phyloP scores from a whole-genome alignment of 2,329 filamentous ascomycete species.

The Phyllosticta ampelicida region DNA sequence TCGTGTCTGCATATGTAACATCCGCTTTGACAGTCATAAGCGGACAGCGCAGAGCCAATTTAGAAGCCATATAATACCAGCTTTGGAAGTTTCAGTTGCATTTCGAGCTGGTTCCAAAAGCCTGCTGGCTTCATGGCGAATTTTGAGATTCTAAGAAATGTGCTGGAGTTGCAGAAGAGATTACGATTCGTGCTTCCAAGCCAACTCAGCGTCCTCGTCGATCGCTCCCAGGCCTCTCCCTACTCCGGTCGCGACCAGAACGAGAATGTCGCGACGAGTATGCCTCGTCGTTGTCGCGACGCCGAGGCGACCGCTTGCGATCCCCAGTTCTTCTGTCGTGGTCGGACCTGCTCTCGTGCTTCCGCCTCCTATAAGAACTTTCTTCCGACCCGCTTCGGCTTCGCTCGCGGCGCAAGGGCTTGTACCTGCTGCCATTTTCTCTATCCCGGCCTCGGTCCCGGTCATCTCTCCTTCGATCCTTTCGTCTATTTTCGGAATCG shows the following conservation, averaged over 20 bases:
- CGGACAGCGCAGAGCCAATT: too few species aligned
- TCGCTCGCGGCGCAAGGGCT: conserved; percentile 13
- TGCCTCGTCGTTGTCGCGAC: neutral
- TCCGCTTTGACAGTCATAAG: too few species aligned
- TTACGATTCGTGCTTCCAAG: too few species aligned
- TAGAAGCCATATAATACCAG: too few species aligned
- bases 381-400: conserved; percentile 10
- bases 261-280: neutral
- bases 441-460: conserved; percentile 6
- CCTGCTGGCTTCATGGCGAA: too few species aligned
- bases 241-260: neutral
- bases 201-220: neutral
- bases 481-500: conserved; percentile 6
- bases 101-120: too few species aligned
- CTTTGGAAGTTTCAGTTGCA: too few species aligned
- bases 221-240: neutral
- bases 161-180: too few species aligned
- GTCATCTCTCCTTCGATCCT: conserved; percentile 7
- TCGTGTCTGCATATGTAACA: too few species aligned
- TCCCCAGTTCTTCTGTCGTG: conserved; percentile 3
- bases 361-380: neutral
- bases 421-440: conserved; percentile 12
- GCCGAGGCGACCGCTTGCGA: conserved; percentile 1
- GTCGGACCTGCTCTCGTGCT: conserved; percentile 7
- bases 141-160: too few species aligned